Base-by-base conservation (phyloP, 163 green algal species). In the Trebouxia gelatinosa region DNA sequence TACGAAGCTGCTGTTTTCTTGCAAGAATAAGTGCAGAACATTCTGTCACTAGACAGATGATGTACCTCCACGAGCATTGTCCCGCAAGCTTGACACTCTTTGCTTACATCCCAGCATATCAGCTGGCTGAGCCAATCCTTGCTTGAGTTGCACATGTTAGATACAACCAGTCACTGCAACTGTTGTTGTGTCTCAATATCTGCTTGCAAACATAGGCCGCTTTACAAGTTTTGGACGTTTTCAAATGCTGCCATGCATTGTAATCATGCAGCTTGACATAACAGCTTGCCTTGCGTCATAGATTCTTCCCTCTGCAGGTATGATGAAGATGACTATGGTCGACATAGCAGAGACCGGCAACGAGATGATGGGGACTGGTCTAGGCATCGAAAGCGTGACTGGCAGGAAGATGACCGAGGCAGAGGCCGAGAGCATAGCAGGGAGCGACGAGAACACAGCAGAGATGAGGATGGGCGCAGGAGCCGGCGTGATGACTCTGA, bases 271-370 rank as follows among this genome's bases (percentile, higher is more conserved):
- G n/a, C n/a, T n/a, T n/a, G n/a, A n/a, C n/a, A n/a, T n/a, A n/a
- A n/a, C n/a, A n/a, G n/a, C n/a, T n/a, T n/a, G n/a, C n/a, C n/a
- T n/a, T n/a, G n/a, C n/a, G n/a, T n/a, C n/a, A n/a, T n/a, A n/a
- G n/a, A n/a, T n/a, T n/a, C n/a, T n/a, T n/a, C n/a, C n/a, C n/a
- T n/a, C n/a, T n/a, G 64, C 26, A 72, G 64, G 64, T 51, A 72
- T 54, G 64, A 72, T 35, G n/a, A 50, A 13, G 64, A 72, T 51
- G 64, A 72, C 35, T 72, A 31, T 5, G 35, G 64, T 5, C 64
- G 64, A n/a, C n/a, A n/a, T 23, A 72, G 64, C 64, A 46, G 61
- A 46, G 61, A 70, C 31, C 28, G 61, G 32, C 32, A 32, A 3
- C 61, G 11, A 17, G 32, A 43, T 29, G 61, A 70, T 3, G 31